phyloP scores from a whole-genome alignment of 441 rosid genomes.

The Metrosideros polymorpha region DNA sequence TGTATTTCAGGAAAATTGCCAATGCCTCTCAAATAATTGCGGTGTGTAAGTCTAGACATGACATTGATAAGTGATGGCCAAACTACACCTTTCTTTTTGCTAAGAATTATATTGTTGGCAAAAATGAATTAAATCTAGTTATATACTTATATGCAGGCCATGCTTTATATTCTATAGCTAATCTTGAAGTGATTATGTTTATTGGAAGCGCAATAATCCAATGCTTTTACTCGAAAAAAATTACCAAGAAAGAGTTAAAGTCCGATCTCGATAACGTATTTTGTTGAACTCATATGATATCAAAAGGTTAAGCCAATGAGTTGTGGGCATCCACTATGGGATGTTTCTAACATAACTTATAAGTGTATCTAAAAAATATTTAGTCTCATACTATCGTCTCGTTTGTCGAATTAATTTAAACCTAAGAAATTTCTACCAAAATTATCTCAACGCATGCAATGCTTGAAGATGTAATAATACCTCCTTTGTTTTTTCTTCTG shows the following conservation, averaged over 20 bases:
- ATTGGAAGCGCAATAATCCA: accelerated
- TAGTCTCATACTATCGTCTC: neutral
- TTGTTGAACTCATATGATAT: accelerated
- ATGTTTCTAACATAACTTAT: neutral
- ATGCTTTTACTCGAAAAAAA: accelerated
- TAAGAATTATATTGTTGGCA: neutral
- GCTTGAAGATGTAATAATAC: neutral
- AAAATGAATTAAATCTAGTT: neutral
- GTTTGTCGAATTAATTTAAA: neutral
- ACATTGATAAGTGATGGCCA: neutral
- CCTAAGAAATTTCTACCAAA: neutral
- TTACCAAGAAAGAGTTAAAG: neutral
- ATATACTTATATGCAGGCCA: neutral
- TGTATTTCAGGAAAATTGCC: neutral
- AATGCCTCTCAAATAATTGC: neutral
- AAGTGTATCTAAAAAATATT: neutral
- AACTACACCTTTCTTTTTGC: neutral
- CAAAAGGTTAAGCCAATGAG: accelerated
- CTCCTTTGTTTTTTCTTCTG: too few relatives aligned
- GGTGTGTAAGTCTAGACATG: neutral
- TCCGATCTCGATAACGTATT: accelerated
- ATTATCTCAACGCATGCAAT: neutral
- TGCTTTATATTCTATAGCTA: neutral
- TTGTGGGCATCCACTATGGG: accelerated
- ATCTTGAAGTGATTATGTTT: neutral